Percentiles rank a stretch among this genome's conserved stretches.
These are phyloP conservation scores for Aspergillus ellipticus DNA, from an alignment of 495 filamentous ascomycete genomes.

Conservation along the genomic window DNA sequence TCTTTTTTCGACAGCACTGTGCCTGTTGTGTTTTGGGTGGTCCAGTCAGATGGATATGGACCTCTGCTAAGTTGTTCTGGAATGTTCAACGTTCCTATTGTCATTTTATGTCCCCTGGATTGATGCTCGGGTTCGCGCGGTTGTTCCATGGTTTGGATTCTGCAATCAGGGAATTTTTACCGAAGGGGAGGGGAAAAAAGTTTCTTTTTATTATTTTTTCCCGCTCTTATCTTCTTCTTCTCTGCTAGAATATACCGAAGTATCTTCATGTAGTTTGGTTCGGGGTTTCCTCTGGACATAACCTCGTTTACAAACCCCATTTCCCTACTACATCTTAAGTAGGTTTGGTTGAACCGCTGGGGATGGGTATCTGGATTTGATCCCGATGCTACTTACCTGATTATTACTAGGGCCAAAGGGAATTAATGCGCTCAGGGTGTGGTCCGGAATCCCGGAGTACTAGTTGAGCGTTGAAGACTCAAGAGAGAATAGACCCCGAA, in stretches of 20 bases:
- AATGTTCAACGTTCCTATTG: neutral
- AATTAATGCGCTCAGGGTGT: too few relatives aligned
- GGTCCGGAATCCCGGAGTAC: too few relatives aligned
- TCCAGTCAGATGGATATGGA: too few relatives aligned
- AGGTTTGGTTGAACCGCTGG: too few relatives aligned
- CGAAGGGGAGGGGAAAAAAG: too few relatives aligned
- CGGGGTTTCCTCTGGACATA: neutral
- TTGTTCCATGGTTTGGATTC: neutral
- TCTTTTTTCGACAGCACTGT: neutral
- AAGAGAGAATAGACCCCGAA: neutral
- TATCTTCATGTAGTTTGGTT: neutral
- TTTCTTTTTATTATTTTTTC: neutral
- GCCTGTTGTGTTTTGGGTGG: neutral
- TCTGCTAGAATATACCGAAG: neutral
- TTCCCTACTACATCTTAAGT: too few relatives aligned
- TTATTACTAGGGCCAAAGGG: too few relatives aligned
- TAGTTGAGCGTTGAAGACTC: neutral
- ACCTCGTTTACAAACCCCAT: too few relatives aligned
- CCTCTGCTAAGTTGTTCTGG: neutral
- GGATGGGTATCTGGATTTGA: too few relatives aligned
- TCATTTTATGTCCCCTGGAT: neutral
- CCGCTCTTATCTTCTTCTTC: neutral
- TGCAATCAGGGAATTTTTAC: constrained; percentile 1
- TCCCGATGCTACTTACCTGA: too few relatives aligned
- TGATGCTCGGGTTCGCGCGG: too few relatives aligned